Base-by-base conservation (phyloP, 257 asterid genomes). In the Scutellaria galericulata region DNA sequence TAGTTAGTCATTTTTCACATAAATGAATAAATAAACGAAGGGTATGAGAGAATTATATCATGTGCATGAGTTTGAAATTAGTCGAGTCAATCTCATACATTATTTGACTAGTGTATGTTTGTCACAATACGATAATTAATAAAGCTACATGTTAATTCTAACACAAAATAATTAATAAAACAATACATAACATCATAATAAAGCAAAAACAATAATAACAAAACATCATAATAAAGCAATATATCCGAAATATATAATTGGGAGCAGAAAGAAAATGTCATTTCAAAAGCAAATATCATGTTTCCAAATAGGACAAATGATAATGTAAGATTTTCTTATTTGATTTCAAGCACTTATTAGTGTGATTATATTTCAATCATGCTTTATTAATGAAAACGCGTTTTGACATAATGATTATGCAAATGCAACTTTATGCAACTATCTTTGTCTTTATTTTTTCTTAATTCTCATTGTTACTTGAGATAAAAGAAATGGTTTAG, bases 291-390 rank as follows among this genome's bases (percentile, higher is more conserved):
- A 50, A 51, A 22, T 68, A 31, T 31, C 5, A 72, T 72, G 48
- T 75, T 46, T 57, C 14, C 5, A 2, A 59, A 65, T 24, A 37
- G 50, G 70, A 74, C 56, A 79, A 60, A 44, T 66, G 76, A 79
- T 75, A 79, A 70, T 64, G 65, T 59, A 58, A 69, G 76, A 68
- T 68, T 73, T 78, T 68, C n/a, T 40, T 31, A 61, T 73, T 63
- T 78, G 67, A 52, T 72, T 50, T 44, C 5, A 59, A 61, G 72
- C 71, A 46, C 75, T 72, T 59, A 61, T 72, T 59, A 61, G 51
- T 68, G 76, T 73, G 77, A 75, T 79, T 54, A 79, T 79, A 75
- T 64, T 68, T 66, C 83, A 79, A 74, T 79, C 74, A 79, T 74
- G 71, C 64, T 18, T 64, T 71, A 70, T 79, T 80, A 56, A 75